Conservation (phyloP, 768 basidiomycete genomes). For the Strobilomyces confusus region DNA sequence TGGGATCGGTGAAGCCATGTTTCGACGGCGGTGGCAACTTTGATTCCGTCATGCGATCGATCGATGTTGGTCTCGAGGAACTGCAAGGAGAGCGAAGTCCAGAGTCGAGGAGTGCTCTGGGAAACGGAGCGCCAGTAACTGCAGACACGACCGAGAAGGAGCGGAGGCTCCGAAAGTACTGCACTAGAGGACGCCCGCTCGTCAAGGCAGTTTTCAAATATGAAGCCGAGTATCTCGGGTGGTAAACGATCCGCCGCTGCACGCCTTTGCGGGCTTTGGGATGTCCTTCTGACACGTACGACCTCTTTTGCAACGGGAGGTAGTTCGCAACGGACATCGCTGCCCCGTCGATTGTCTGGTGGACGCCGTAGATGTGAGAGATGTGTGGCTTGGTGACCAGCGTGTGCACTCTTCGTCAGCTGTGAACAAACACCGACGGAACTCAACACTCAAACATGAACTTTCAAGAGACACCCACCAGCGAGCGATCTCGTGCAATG, state of each 20-base stretch:
- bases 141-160: slow-evolving; percentile 26
- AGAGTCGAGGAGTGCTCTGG: slow-evolving; percentile 17
- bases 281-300: not conserved
- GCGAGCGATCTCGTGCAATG: not conserved
- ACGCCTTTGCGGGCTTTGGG: not conserved
- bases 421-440: not conserved
- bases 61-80: slow-evolving; percentile 21
- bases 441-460: not conserved
- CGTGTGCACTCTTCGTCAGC: not conserved
- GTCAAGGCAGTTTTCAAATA: slow-evolving; percentile 22
- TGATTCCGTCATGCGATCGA: slow-evolving; percentile 17
- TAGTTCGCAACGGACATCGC: not conserved
- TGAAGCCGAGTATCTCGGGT: slow-evolving; percentile 38
- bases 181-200: not conserved
- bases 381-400: not conserved
- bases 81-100: slow-evolving; percentile 23
- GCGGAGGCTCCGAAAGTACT: slow-evolving; percentile 14
- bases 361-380: not conserved
- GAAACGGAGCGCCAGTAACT: slow-evolving; percentile 23
- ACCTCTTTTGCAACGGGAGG: not conserved
- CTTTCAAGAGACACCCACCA: slow-evolving; percentile 10
- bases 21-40: slow-evolving; percentile 12
- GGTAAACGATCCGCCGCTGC: slow-evolving; percentile 14
- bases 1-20: slow-evolving; percentile 24
- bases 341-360: not conserved